phyloP scores from a whole-genome alignment of 2,329 filamentous ascomycete species.

The Arthrobotrys iridis region DNA sequence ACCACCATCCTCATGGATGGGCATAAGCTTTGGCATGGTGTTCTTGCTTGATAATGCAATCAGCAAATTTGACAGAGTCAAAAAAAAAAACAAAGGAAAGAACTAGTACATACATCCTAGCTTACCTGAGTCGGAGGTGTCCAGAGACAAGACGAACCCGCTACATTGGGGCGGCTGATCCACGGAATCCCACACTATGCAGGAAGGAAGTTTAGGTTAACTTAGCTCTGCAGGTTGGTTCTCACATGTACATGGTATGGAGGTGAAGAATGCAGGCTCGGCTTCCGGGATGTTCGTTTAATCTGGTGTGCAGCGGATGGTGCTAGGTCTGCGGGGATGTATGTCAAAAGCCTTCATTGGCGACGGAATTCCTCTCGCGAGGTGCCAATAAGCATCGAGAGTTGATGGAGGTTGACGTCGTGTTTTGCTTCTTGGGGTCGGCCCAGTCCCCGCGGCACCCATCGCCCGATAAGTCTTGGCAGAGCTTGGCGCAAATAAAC shows the following conservation, averaged over 20 bases:
- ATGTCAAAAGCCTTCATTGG: constrained; percentile 34
- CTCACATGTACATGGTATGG: no score
- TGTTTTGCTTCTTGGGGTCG: not conserved
- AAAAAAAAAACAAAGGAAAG: constrained; percentile 5
- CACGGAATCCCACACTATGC: constrained; percentile 15
- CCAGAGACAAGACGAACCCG: constrained; percentile 7
- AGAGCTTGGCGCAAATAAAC: not conserved
- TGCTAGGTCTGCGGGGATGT: no score
- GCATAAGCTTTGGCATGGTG: not conserved
- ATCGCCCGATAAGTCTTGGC: constrained; percentile 13
- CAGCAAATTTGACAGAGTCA: not conserved
- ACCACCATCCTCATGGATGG: not conserved
- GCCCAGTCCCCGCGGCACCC: not conserved
- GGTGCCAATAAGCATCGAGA: not conserved
- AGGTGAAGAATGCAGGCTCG: constrained; percentile 5
- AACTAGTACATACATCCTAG: not conserved
- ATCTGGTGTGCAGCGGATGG: not conserved
- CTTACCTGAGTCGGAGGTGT: not conserved
- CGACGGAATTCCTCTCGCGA: constrained; percentile 7
- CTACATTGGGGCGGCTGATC: constrained; percentile 19
- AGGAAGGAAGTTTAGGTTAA: constrained; percentile 5
- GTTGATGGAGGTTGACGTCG: constrained; percentile 11
- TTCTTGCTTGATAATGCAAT: constrained; percentile 21
- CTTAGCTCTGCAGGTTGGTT: not conserved
- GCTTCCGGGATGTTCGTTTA: constrained; percentile 33